These are phyloP conservation scores for Exophiala sp. DNA, from an alignment of 2,329 filamentous ascomycete genomes.

Conservation along the genomic window DNA sequence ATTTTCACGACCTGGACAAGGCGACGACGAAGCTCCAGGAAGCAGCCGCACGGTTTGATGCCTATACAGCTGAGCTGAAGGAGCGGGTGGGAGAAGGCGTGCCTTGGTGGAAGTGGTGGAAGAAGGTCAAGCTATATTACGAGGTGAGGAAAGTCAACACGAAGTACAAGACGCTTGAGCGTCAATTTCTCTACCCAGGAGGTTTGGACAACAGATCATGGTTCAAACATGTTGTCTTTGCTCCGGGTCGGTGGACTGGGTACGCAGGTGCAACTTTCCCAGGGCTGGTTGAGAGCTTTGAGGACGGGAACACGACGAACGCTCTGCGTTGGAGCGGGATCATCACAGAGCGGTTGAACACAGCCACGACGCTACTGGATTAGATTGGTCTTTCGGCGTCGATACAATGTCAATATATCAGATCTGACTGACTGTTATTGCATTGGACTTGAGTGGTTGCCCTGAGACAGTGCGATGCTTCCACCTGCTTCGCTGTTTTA, in stretches of 20 bases:
- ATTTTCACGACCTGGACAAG: constrained; percentile 40
- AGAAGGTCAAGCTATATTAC: constrained; percentile 61
- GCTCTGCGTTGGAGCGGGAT: constrained; percentile 35
- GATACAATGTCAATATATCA: not conserved
- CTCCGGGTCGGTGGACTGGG: constrained; percentile 85
- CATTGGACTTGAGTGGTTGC: too few species aligned
- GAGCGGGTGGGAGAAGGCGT: constrained; percentile 50
- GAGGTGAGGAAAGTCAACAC: constrained; percentile 67
- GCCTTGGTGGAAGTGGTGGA: constrained; percentile 76
- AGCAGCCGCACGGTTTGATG: constrained; percentile 52
- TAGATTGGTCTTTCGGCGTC: constrained; percentile 1
- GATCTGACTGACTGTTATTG: too few species aligned
- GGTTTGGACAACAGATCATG: constrained; percentile 75
- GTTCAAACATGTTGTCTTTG: constrained; percentile 96
- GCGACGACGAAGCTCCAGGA: constrained; percentile 49
- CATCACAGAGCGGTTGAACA: constrained; percentile 28
- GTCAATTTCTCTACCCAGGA: constrained; percentile 69
- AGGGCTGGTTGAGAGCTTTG: constrained; percentile 61
- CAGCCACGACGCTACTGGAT: constrained; percentile 26
- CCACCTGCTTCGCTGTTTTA: too few species aligned
- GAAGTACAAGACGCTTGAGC: constrained; percentile 80
- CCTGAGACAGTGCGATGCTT: too few species aligned
- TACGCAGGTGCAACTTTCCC: constrained; percentile 73
- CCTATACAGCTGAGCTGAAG: constrained; percentile 45
- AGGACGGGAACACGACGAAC: constrained; percentile 46